Conservation (phyloP, 169 alveolate genomes). For the Cryptosporidium baileyi region DNA sequence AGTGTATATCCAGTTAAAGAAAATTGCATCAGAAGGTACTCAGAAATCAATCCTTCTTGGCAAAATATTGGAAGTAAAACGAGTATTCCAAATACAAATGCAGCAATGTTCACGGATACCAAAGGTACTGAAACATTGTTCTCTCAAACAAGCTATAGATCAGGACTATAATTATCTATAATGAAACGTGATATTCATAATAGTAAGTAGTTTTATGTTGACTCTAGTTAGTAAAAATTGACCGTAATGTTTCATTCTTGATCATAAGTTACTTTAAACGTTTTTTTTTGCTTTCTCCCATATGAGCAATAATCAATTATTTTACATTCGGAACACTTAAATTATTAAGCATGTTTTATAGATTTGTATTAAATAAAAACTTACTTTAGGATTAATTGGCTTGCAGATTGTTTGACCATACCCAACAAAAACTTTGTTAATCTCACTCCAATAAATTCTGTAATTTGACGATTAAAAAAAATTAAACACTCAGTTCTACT, state of each 20-base stretch:
- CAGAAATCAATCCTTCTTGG: conserved; percentile 66
- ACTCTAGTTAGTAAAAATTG: not conserved
- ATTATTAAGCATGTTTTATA: not conserved
- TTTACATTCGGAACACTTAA: conserved; percentile 29
- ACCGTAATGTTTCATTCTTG: no score
- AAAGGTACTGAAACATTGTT: conserved; percentile 35
- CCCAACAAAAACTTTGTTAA: conserved; percentile 92
- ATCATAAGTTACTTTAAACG: no score
- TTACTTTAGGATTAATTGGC: conserved; percentile 80
- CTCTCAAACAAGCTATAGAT: conserved; percentile 56
- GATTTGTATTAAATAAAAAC: not conserved
- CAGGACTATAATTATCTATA: conserved; percentile 1
- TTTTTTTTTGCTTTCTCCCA: not conserved
- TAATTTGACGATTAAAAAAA: not conserved
- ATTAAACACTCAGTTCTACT: no score
- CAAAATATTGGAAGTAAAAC: conserved; percentile 56
- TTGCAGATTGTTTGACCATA: conserved; percentile 94
- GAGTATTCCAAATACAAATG: conserved; percentile 15
- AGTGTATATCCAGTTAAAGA: conserved; percentile 61
- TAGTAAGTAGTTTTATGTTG: not conserved
- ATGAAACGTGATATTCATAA: not conserved
- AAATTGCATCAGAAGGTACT: conserved; percentile 57
- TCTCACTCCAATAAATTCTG: conserved; percentile 86
- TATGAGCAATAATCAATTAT: conserved; percentile 22
- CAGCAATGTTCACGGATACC: conserved; percentile 26